Base-by-base conservation (phyloP, 1,284 basidiomycete species). In the Moesziomyces sp. region DNA sequence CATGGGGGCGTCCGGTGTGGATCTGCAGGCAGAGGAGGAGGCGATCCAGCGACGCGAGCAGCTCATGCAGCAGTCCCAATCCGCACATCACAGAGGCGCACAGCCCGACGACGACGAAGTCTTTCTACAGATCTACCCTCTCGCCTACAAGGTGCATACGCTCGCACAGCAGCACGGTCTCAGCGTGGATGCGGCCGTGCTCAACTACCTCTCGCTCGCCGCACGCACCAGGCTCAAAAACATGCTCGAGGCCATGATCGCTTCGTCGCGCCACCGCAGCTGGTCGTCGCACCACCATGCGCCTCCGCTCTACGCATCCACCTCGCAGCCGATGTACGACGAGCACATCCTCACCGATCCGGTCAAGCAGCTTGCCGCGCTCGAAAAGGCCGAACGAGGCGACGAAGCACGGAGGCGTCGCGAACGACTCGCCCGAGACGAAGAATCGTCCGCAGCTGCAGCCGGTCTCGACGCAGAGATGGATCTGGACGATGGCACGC, bases 361-460 rank as follows among this genome's bases (percentile, higher is more conserved):
- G 0, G 28, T 56, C 18, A 73, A 71, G 51, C 81, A 84, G 51
- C 74, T 86, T 13, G 60, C 72, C 8, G 76, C 71, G 5, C 77
- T 86, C 42, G 83, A 84, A 52, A 73, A 74, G 35, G 80, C 78
- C 0, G 82, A 83, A 45, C 70, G 79, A 26, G 77, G 74, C 8
- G 73, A 82, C 46, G 82, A 83, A 52, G 77, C 67, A 10, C 66
- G 71, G 21, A 66, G 79, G 46, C 65, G 80, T 14, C 63, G 72
- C 23, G 64, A 75, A 44, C 69, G 81, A 7, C 56, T 80, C 8
- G 77, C 77, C 14, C 59, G 79, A 45, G 81, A 83, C 30, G 67
- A 78, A 57, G 77, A 80, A 51, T 71, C 70, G 18, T 73, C 78
- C 11, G 67, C 74, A 3, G 40, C 56, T 0, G 72, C 69, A 46